Percentiles rank a stretch among this genome's conserved stretches.
Conservation (phyloP, 495 filamentous ascomycete genomes). For the Talaromyces nanjingensis region DNA sequence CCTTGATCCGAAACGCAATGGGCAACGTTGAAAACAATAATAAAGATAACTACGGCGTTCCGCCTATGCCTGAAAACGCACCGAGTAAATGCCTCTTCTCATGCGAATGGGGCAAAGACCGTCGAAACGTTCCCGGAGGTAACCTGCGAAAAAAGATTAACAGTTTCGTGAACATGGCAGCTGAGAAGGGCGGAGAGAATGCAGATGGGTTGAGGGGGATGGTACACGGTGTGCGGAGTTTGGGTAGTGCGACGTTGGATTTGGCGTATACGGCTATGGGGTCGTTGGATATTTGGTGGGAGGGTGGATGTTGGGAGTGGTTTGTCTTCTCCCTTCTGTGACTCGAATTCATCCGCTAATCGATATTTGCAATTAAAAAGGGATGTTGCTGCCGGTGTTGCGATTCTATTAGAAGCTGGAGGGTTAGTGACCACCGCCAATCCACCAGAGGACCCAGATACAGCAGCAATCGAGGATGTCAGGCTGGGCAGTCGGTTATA, state of each 20-base stretch:
- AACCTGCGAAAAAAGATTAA: conserved; percentile 61
- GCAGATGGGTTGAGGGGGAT: conserved; percentile 57
- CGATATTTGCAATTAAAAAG: conserved; percentile 12
- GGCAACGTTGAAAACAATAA: neutral
- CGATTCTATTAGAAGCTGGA: conserved; percentile 52
- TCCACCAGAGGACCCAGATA: conserved; percentile 48
- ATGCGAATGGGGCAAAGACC: conserved; percentile 69
- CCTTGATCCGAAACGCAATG: conserved; percentile 45
- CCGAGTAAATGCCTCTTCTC: conserved; percentile 60
- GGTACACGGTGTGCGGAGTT: conserved; percentile 50
- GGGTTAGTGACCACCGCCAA: conserved; percentile 62
- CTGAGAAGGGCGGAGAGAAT: conserved; percentile 42
- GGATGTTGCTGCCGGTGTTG: conserved; percentile 50
- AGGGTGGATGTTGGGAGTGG: conserved; percentile 55
- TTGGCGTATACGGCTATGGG: conserved; percentile 52
- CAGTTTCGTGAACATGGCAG: conserved; percentile 64
- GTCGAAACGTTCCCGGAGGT: conserved; percentile 51
- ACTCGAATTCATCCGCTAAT: neutral
- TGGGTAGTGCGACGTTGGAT: conserved; percentile 55
- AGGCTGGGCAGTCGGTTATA: conserved; percentile 57
- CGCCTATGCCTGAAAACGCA: conserved; percentile 53
- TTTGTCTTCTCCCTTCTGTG: conserved; percentile 17
- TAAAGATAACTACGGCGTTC: conserved; percentile 21
- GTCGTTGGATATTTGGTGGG: conserved; percentile 52
- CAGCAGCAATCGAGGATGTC: conserved; percentile 48